Percentiles rank a stretch among this genome's conserved stretches.
Conservation (phyloP, 768 basidiomycete genomes). For the Podaxis sp. region DNA sequence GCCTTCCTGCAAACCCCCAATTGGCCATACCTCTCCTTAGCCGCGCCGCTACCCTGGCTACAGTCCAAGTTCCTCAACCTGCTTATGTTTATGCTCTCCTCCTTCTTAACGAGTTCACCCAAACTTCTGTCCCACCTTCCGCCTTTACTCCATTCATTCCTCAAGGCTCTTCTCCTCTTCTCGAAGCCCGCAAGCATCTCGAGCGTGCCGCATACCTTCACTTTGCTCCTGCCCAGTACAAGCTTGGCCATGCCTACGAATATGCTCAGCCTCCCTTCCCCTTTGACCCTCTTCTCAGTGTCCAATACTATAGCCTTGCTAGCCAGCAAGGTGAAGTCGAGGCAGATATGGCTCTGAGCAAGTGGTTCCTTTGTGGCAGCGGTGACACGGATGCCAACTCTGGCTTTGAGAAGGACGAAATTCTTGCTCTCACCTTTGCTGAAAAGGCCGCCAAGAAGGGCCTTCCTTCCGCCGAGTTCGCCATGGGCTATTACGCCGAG, state of each 20-base stretch:
- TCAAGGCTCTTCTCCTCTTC: conserved; percentile 41
- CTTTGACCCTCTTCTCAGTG: conserved; percentile 86
- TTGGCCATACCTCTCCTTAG: conserved; percentile 71
- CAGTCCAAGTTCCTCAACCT: conserved; percentile 79
- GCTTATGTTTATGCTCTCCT: conserved; percentile 89
- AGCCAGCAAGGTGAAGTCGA: conserved; percentile 86
- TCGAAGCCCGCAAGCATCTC: conserved; percentile 74
- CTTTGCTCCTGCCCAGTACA: conserved; percentile 88
- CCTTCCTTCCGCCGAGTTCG: conserved; percentile 85
- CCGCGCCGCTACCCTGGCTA: conserved; percentile 73
- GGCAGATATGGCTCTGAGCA: conserved; percentile 95
- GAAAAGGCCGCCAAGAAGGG: conserved; percentile 80
- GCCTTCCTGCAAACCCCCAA: conserved; percentile 50
- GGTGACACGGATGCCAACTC: conserved; percentile 32
- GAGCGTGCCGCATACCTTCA: conserved; percentile 85
- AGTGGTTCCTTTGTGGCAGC: conserved; percentile 93
- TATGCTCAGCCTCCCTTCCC: conserved; percentile 83
- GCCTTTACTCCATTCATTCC: conserved; percentile 58
- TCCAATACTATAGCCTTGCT: conserved; percentile 86
- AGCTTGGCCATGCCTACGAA: conserved; percentile 90
- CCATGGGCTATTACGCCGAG: conserved; percentile 94
- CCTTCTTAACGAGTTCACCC: conserved; percentile 81
- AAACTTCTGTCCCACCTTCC: conserved; percentile 51
- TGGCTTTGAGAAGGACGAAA: conserved; percentile 84
- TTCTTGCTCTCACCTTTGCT: conserved; percentile 84